These are phyloP conservation scores for Rhizophagus sp. DNA, from an alignment of 192 early-diverging fungal species.

Conservation along the genomic window DNA sequence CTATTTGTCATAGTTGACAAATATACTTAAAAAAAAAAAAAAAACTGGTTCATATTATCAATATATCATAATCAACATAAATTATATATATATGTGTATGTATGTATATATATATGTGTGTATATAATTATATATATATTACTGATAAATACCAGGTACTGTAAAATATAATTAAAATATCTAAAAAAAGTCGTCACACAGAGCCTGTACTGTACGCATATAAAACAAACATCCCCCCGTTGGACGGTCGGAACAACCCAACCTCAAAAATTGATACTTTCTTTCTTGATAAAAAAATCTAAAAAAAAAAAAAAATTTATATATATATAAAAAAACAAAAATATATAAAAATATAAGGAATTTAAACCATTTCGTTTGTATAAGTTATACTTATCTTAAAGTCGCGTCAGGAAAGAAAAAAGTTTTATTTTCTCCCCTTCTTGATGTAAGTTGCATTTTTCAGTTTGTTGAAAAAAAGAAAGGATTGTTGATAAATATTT, in stretches of 20 bases:
- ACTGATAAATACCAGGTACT: not conserved
- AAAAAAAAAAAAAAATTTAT: not conserved
- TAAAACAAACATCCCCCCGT: conserved; percentile 26
- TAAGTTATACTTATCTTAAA: not conserved
- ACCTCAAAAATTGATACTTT: conserved; percentile 1
- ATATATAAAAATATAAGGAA: not conserved
- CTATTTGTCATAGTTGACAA: not conserved
- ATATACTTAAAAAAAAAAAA: not conserved
- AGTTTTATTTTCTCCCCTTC: not conserved
- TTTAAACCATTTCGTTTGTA: not conserved
- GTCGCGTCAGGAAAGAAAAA: conserved; percentile 2
- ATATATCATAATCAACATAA: not conserved
- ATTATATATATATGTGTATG: not conserved
- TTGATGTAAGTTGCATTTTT: not conserved
- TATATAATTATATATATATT: not conserved
- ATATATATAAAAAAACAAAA: not conserved
- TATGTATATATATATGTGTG: not conserved
- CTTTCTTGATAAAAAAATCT: conserved; percentile 1
- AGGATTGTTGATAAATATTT: not conserved
- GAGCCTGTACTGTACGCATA: conserved; percentile 19
- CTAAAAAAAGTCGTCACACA: conserved; percentile 23
- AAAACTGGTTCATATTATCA: not conserved
- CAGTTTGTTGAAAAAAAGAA: not conserved
- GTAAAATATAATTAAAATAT: not conserved
- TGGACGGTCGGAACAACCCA: conserved; percentile 5